phyloP scores from a whole-genome alignment of 2,329 filamentous ascomycete genomes.

The Cladophialophora carrionii region DNA sequence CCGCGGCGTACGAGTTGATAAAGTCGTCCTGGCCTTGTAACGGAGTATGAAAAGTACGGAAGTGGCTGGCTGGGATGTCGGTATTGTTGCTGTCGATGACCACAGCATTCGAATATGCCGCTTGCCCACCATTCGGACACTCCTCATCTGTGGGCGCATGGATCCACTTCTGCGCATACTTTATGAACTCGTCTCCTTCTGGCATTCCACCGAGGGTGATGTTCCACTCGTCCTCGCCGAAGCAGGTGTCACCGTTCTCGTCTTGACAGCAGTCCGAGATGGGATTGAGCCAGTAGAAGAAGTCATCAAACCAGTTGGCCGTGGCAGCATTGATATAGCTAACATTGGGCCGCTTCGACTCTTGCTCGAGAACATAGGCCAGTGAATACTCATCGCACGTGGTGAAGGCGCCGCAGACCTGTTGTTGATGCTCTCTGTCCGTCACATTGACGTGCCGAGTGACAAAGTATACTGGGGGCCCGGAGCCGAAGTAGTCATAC shows the following conservation, averaged over 20 bases:
- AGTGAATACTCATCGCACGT: constrained; percentile 83
- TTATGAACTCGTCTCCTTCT: constrained; percentile 84
- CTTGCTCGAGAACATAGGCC: constrained; percentile 88
- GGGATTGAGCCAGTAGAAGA: constrained; percentile 94
- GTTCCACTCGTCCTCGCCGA: constrained; percentile 82
- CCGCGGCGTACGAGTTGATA: constrained; percentile 85
- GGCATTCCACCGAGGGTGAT: constrained; percentile 89
- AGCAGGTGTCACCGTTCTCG: constrained; percentile 73
- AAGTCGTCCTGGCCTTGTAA: constrained; percentile 88
- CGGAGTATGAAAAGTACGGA: constrained; percentile 86
- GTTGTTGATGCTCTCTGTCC: constrained; percentile 72
- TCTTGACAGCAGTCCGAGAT: constrained; percentile 73
- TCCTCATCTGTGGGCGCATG: constrained; percentile 75
- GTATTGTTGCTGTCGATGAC: constrained; percentile 70
- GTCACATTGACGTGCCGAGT: constrained; percentile 80
- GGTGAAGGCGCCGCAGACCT: constrained; percentile 88
- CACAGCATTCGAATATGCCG: constrained; percentile 82
- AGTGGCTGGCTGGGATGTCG: constrained; percentile 81
- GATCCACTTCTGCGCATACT: constrained; percentile 84
- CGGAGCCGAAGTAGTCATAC: constrained; percentile 86
- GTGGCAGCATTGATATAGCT: constrained; percentile 87
- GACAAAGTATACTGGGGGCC: constrained; percentile 95
- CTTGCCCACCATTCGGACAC: constrained; percentile 86
- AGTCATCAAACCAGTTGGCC: constrained; percentile 97
- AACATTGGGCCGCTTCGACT: constrained; percentile 83